Conservation (phyloP, 768 basidiomycete genomes). For the Cystobasidium onofrii region DNA sequence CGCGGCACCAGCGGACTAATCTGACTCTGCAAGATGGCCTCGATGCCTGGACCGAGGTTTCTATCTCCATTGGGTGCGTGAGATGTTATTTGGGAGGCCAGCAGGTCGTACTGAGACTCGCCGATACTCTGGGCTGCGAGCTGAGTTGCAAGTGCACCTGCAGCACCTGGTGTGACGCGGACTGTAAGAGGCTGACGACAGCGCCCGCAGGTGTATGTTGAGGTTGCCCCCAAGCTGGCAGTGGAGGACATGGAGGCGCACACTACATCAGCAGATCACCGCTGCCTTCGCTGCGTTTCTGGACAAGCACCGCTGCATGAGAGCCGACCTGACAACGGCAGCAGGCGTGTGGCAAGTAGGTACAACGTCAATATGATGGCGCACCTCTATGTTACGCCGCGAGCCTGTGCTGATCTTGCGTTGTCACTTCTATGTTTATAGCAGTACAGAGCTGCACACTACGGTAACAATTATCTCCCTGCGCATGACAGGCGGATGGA, state of each 20-base stretch:
- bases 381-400: too few species aligned
- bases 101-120: conserved; percentile 24
- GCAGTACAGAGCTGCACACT: too few species aligned
- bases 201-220: conserved; percentile 18
- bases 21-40: not conserved
- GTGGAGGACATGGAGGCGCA: not conserved
- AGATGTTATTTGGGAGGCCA: conserved; percentile 29
- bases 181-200: conserved; percentile 29
- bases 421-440: too few species aligned
- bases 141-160: conserved; percentile 55
- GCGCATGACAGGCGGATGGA: too few species aligned
- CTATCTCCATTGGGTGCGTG: not conserved
- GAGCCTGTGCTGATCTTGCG: too few species aligned
- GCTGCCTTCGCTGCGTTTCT: not conserved
- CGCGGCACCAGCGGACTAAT: conserved; percentile 19
- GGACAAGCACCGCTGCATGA: not conserved
- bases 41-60: conserved; percentile 46
- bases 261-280: not conserved
- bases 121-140: conserved; percentile 39
- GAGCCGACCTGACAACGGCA: not conserved
- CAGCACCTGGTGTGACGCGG: not conserved
- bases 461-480: too few species aligned
- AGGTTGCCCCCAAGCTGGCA: not conserved
- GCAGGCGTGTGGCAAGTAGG: too few species aligned
- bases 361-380: too few species aligned